phyloP scores from a whole-genome alignment of 768 basidiomycete genomes.

The Mycena capillaripes region DNA sequence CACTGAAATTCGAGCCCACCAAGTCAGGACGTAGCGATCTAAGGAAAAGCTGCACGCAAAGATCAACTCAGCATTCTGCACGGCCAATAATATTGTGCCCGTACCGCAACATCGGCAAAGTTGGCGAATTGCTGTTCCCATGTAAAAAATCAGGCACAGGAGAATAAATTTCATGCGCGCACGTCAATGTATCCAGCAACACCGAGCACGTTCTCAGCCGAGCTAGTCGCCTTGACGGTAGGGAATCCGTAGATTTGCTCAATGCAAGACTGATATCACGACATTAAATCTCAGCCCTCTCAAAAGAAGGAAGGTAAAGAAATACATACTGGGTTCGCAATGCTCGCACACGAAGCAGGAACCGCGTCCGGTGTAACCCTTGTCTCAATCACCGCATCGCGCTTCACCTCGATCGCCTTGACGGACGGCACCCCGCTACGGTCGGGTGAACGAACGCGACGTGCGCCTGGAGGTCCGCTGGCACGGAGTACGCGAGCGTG shows the following conservation, averaged over 20 bases:
- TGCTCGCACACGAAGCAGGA: conserved; percentile 17
- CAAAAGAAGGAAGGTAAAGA: not conserved
- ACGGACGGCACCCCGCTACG: conserved; percentile 5
- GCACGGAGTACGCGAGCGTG: conserved; percentile 64
- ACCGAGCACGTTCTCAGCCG: conserved; percentile 45
- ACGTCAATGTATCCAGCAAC: conserved; percentile 46
- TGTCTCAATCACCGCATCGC: not conserved
- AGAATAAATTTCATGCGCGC: not conserved
- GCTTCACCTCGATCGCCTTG: conserved; percentile 1
- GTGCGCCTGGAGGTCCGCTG: conserved; percentile 56
- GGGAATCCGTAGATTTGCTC: conserved; percentile 25
- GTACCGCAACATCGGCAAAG: conserved; percentile 36
- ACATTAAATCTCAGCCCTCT: not conserved
- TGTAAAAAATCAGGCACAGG: not conserved
- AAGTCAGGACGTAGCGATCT: conserved; percentile 25
- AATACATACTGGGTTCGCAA: conserved; percentile 18
- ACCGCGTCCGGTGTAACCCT: not conserved
- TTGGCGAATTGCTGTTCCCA: conserved; percentile 43
- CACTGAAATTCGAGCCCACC: conserved; percentile 33
- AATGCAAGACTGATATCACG: conserved; percentile 14
- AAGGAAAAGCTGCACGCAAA: conserved; percentile 39
- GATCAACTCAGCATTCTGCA: no score
- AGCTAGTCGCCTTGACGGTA: conserved; percentile 11
- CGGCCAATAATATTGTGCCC: not conserved
- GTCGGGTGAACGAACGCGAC: conserved; percentile 31